Conservation (phyloP, 805 yeast species). For the Kodamaea neixiangensis region DNA sequence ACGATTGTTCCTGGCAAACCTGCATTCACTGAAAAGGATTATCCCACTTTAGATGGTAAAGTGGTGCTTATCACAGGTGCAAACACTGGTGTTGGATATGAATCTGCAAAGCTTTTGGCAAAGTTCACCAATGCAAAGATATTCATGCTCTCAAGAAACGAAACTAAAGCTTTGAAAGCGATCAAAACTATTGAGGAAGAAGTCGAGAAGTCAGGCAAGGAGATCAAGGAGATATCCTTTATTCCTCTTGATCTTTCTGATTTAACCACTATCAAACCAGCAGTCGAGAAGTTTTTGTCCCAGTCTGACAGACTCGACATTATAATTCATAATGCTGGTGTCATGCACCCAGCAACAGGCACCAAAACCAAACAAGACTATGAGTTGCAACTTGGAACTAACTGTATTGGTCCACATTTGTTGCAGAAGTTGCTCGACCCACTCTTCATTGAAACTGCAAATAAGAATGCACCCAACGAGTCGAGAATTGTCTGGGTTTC, state of each 20-base stretch:
- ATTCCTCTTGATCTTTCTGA: constrained; percentile 11
- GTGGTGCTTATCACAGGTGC: constrained; percentile 42
- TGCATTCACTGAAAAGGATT: constrained; percentile 26
- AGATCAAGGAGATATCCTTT: constrained; percentile 10
- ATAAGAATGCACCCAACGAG: constrained; percentile 19
- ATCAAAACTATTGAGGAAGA: constrained; percentile 27
- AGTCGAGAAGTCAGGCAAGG: constrained; percentile 15
- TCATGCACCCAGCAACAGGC: constrained; percentile 40
- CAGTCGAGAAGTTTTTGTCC: constrained; percentile 27
- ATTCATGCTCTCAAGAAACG: constrained; percentile 37
- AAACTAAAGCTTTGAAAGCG: constrained; percentile 29
- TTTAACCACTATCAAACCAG: constrained; percentile 11
- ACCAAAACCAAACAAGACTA: constrained; percentile 44
- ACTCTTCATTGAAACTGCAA: constrained; percentile 34
- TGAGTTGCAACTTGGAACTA: constrained; percentile 49
- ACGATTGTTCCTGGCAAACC: constrained; percentile 18
- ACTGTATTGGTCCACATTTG: constrained; percentile 47
- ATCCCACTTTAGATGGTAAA: constrained; percentile 40
- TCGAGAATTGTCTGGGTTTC: constrained; percentile 49
- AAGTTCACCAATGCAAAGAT: constrained; percentile 32
- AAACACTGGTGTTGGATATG: constrained; percentile 36
- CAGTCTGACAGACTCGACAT: constrained; percentile 19
- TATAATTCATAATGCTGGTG: constrained; percentile 26
- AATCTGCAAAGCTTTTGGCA: constrained; percentile 30
- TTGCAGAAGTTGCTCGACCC: constrained; percentile 42